Base-by-base conservation (phyloP, 2,329 filamentous ascomycete genomes). In the Endocalyx cinctus region DNA sequence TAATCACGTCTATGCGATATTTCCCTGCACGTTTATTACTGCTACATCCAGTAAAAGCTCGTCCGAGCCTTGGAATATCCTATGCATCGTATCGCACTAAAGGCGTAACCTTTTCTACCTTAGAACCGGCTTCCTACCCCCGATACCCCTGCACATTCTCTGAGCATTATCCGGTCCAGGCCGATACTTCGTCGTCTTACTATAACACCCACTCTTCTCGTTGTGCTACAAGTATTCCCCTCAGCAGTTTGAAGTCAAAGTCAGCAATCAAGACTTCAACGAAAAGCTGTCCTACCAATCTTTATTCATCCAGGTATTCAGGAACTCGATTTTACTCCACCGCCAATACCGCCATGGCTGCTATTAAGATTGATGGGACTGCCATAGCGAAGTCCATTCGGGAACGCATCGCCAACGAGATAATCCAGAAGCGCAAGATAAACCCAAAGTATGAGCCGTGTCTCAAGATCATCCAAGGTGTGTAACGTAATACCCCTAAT, bases 381-480 rank as follows among this genome's bases (percentile, higher is more conserved):
- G 87, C 87, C 59, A 88, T 97, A 68, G 92, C 92, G 50, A 94
- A 90, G 70, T 76, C 71, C 58, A 95, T 97, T 59, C 83, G 92
- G 42, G 86, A 89, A 68, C 74, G 75, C 42, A 74, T 98, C 52
- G 82, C 82, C 52, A 69, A 68, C 29, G 82, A 96, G 63, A 94
- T 98, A 63, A 74, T 78, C 48, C 72, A 85, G 59, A 84, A 80
- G 59, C 90, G 96, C 64, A 74, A 78, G 64, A 63, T 71, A 41
- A 96, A 96, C 60, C 84, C 90, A 25, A 77, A 88, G 51, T 98
- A 88, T 71, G 81, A 82, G 66, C 92, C 92, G 33, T 84, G 77
- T 46, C 73, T 98, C 59, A 92, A 88, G 61, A 98, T 98, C 60
- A 83, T 98, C 47, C 92, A 98, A 77, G 85, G 87, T 89, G 62